Base-by-base conservation (phyloP, 2,329 filamentous ascomycete genomes). In the Diaporthe sp. region DNA sequence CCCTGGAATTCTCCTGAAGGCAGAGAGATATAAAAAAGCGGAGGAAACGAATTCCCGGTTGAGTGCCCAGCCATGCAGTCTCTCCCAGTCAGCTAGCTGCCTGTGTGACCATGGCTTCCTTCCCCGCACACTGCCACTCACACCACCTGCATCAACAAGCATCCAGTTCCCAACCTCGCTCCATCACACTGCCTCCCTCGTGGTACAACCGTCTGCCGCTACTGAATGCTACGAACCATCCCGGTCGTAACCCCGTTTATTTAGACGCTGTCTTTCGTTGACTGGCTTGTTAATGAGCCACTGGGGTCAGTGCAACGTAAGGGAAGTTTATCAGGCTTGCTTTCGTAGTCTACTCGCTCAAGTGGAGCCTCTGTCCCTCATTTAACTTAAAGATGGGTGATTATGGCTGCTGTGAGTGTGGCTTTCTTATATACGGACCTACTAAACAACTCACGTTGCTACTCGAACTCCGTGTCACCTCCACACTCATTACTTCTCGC, bases 81-180 rank as follows among this genome's bases (percentile, higher is more conserved):
- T 39, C 22, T 13, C 44, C 22, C 22, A 4, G 39, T 34, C 17
- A 65, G 42, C 42, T n/a, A 65, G 42, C 42, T 47, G 15, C 28
- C 28, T 53, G 39, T 47, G 25, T 22, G 25, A 0, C 42, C 42
- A 53, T n/a, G 34, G 13, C 65, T 42, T 4, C 13, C n/a, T 70
- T 70, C 65, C 65, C 65, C 65, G 65, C 65, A 70, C 65, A 42
- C 42, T 28, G 65, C 13, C 65, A 55, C 65, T 42, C 65, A 42
- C 49, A 53, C 65, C 31, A 39, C n/a, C 49, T 25, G 47, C 47
- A 53, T 53, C 47, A 37, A 28, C 65, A 68, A 25, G 47, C 65
- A 55, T 70, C 34, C 65, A 28, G 47, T 20, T 55, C 25, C 47
- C 49, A 53, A 28, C 49, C 49, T 51, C 65, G 34, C 17, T 55